Conservation (phyloP, 176 grass and related monocot genomes). For the Coix lacrymajobi region DNA sequence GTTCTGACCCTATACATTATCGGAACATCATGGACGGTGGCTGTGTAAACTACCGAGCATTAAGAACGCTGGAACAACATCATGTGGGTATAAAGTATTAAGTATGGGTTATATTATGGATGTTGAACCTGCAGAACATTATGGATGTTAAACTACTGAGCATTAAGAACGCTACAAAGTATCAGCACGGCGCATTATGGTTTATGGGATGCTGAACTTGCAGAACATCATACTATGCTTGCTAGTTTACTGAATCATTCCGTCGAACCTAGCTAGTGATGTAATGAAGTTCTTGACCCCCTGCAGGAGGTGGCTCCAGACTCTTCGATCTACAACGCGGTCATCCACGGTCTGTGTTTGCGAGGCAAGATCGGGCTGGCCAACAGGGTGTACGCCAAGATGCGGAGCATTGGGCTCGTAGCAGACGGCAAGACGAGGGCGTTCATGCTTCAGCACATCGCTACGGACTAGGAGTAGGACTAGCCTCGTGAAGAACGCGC, state of each 20-base stretch:
- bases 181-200: background rate
- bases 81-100: background rate
- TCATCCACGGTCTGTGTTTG: conserved; percentile 76
- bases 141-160: background rate
- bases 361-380: conserved; percentile 54
- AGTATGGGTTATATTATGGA: background rate
- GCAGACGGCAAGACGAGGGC: conserved; percentile 66
- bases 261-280: background rate
- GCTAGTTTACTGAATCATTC: background rate
- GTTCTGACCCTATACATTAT: background rate
- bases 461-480: conserved; percentile 9
- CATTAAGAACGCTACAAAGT: background rate
- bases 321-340: conserved; percentile 63
- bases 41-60: background rate
- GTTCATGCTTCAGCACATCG: conserved; percentile 75
- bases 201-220: background rate
- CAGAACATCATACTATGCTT: background rate
- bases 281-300: no score
- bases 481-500: background rate
- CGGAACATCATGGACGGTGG: background rate
- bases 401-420: conserved; percentile 65
- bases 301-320: conserved; percentile 51
- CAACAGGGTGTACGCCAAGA: conserved; percentile 52
- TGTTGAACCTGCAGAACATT: background rate
- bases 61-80: background rate